Evolutionary conservation across 2,329 filamentous ascomycete species (phyloP).

Genomic region (Calycina marina): DNA sequence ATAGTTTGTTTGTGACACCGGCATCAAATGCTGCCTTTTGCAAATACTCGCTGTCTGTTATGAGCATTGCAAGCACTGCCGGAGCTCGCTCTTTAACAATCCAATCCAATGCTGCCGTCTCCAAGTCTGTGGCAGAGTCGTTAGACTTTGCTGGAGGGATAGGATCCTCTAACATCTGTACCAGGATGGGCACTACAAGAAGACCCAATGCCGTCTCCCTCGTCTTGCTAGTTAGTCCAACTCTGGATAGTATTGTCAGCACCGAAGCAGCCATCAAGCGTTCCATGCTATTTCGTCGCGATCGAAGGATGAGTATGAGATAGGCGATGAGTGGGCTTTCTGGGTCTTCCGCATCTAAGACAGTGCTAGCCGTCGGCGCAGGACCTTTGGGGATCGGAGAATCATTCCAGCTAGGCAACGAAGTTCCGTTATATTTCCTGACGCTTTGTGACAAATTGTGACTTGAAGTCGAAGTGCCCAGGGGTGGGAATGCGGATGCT

Average conservation of each 20-base stretch:
- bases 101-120: slow-evolving; percentile 28
- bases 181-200: slow-evolving; percentile 55
- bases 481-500: slow-evolving; percentile 36
- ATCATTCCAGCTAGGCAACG: slow-evolving; percentile 8
- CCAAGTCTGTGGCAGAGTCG: slow-evolving; percentile 24
- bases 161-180: slow-evolving; percentile 46
- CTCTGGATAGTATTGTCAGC: slow-evolving; percentile 53
- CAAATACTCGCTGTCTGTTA: slow-evolving; percentile 63
- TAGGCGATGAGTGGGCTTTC: slow-evolving; percentile 62
- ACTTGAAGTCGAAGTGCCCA: slow-evolving; percentile 29
- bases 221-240: slow-evolving; percentile 47
- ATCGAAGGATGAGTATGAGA: slow-evolving; percentile 49
- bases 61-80: slow-evolving; percentile 60
- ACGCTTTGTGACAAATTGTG: slow-evolving; percentile 22
- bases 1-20: slow-evolving; percentile 43
- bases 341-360: slow-evolving; percentile 35
- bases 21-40: slow-evolving; percentile 73
- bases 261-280: slow-evolving; percentile 56
- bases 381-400: neutral
- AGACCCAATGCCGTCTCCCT: slow-evolving; percentile 51
- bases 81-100: slow-evolving; percentile 57
- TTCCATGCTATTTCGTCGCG: slow-evolving; percentile 35
- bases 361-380: neutral
- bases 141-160: slow-evolving; percentile 26
- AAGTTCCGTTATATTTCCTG: slow-evolving; percentile 12